Base-by-base conservation (phyloP, 2,329 filamentous ascomycete genomes). In the Penicillium italicum region DNA sequence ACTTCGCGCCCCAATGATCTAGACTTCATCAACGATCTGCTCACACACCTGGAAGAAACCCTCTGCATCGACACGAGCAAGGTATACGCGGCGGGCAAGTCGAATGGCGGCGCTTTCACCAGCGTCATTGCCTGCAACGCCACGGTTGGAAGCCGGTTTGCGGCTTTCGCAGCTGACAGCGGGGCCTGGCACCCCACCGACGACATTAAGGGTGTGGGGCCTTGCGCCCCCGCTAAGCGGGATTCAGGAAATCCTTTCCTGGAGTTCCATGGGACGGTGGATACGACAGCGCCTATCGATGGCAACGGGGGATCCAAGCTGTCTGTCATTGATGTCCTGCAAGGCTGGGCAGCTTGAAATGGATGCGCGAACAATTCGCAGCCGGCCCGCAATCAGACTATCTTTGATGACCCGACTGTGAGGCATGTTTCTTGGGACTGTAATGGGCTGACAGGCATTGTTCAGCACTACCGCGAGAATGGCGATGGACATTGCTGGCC, bases 51-150 rank as follows among this genome's bases (percentile, higher is more conserved):
- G 11, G 63, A 72, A 50, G 55, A 65, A 10, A 63, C 64, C 4
- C 78, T 77, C 63, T 82, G 79, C 64, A 72, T 82, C 58, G 76
- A 81, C 56, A 57, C 67, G 1, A 61, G 63, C 5, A 74, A 73
- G 9, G 69, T 82, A 41, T 82, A 80, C 57, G 74, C 74, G 12
- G 72, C 74, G 1, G 79, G 79, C 43, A 83, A 84, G 61, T 83
- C 75, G 61, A 83, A 84, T 45, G 82, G 81, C 6, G 83, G 79
- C 2, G 82, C 77, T 11, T 79, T 79, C 24, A 76, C 76, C 3
- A 75, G 74, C 22, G 62, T 75, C 1, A 72, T 82, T 5, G 79
- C 80, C 4, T 83, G 79, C 65, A 71, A 78, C 31, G 62, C 74
- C 3, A 67, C 68, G 9, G 70, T 74, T 4, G 76, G 76, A 5